Conservation (phyloP, 2,329 filamentous ascomycete genomes). For the Cladophialophora exuberans region DNA sequence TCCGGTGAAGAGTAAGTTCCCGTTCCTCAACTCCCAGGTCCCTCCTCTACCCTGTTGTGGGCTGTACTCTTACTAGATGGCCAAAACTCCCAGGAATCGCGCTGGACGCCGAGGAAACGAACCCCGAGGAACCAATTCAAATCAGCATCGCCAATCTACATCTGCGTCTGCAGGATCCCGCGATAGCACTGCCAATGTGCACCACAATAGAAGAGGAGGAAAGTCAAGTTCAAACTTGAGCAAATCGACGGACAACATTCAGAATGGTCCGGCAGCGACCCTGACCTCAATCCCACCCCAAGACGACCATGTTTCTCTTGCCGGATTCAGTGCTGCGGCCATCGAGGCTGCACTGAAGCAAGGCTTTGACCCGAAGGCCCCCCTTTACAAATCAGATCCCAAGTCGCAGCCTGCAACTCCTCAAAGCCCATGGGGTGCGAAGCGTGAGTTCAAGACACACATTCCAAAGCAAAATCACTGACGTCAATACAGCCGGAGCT, state of each 20-base stretch:
- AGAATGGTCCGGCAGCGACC: constrained; percentile 20
- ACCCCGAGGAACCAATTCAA: constrained; percentile 20
- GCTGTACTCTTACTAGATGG: constrained; percentile 17
- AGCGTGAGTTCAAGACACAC: constrained; percentile 40
- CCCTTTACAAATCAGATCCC: constrained; percentile 41
- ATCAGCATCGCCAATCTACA: constrained; percentile 23
- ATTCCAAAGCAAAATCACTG: constrained; percentile 9
- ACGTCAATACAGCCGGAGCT: constrained; percentile 43
- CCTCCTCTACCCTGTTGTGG: constrained; percentile 12
- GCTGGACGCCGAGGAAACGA: constrained; percentile 28
- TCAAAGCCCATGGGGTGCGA: constrained; percentile 48
- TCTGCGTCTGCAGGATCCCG: constrained; percentile 20
- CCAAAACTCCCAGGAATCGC: constrained; percentile 19
- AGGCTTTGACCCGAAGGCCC: constrained; percentile 44
- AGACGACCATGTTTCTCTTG: constrained; percentile 48
- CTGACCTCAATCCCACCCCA: constrained; percentile 7
- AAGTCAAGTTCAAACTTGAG: constrained; percentile 18
- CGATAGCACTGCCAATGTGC: constrained; percentile 23
- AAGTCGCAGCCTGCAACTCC: constrained; percentile 20
- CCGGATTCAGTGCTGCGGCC: constrained; percentile 49
- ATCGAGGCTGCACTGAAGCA: constrained; percentile 45
- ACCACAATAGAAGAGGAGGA: constrained; percentile 27
- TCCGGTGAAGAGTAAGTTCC: constrained; percentile 27
- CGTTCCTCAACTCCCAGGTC: constrained; percentile 37
- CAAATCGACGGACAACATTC: constrained; percentile 18